Percentiles rank a stretch among this genome's conserved stretches.
phyloP scores from a whole-genome alignment of 2,329 filamentous ascomycete genomes.

The Microcyclospora tardicrescens region DNA sequence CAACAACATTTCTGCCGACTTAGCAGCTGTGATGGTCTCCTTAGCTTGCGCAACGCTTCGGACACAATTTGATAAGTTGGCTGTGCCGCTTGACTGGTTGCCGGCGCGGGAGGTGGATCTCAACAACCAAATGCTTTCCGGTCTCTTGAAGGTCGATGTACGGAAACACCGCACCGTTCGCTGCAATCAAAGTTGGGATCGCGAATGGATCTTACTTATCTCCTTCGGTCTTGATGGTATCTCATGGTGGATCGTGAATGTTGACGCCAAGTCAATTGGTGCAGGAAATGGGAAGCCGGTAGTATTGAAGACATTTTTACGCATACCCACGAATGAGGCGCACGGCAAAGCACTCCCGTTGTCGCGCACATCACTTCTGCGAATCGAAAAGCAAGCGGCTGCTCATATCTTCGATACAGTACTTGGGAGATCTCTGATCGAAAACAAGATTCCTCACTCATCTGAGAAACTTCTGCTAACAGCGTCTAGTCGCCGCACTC shows the following conservation, averaged over 20 bases:
- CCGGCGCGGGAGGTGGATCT: slow-evolving; percentile 19
- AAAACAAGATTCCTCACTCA: slow-evolving; percentile 11
- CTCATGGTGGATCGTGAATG: slow-evolving; percentile 62
- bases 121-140: neutral
- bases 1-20: slow-evolving; percentile 45
- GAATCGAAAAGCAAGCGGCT: slow-evolving; percentile 28
- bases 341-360: slow-evolving; percentile 1
- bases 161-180: slow-evolving; percentile 57
- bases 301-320: slow-evolving; percentile 2
- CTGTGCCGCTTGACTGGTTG: slow-evolving; percentile 43
- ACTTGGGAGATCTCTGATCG: slow-evolving; percentile 13
- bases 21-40: slow-evolving; percentile 44
- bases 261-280: slow-evolving; percentile 31
- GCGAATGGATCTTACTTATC: slow-evolving; percentile 59
- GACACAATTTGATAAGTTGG: slow-evolving; percentile 48
- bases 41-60: slow-evolving; percentile 50
- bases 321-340: neutral
- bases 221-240: slow-evolving; percentile 61
- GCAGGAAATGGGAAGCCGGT: neutral
- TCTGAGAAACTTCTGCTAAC: slow-evolving; percentile 3
- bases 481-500: neutral
- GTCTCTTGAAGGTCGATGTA: slow-evolving; percentile 33
- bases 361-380: slow-evolving; percentile 12
- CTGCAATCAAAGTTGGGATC: slow-evolving; percentile 52
- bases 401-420: slow-evolving; percentile 20